Evolutionary conservation across 2,329 filamentous ascomycete genomes (phyloP).

Genomic region (Leptographium radiaticola): DNA sequence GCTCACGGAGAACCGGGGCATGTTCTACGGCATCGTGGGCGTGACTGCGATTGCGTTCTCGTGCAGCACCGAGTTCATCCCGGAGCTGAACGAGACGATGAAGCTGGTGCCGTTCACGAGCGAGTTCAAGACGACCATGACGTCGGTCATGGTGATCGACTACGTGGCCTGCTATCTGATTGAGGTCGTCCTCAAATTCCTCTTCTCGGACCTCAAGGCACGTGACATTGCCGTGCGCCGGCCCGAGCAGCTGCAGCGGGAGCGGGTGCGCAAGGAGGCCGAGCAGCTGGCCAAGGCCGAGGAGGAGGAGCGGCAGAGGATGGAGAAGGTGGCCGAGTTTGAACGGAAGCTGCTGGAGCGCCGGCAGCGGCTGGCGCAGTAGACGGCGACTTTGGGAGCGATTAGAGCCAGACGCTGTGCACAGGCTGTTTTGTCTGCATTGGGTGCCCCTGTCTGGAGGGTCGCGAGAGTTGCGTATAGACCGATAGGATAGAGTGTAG

Average conservation of each 20-base stretch:
- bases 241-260: conserved; percentile 72
- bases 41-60: conserved; percentile 85
- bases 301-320: conserved; percentile 39
- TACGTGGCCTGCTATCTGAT: conserved; percentile 78
- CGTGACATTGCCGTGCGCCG: conserved; percentile 85
- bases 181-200: conserved; percentile 69
- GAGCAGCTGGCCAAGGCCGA: conserved; percentile 36
- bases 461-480: neutral
- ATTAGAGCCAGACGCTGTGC: too few species aligned
- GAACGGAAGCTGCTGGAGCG: conserved; percentile 25
- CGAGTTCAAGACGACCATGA: conserved; percentile 84
- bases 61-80: conserved; percentile 88
- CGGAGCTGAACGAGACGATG: conserved; percentile 88
- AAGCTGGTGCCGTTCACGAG: conserved; percentile 79
- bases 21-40: conserved; percentile 93
- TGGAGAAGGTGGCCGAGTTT: conserved; percentile 44
- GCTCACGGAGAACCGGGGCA: conserved; percentile 88
- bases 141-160: conserved; percentile 72
- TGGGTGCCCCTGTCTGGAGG: neutral
- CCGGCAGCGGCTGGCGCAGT: neutral
- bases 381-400: too few species aligned
- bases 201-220: conserved; percentile 84
- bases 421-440: too few species aligned
- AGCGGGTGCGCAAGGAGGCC: conserved; percentile 53
- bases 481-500: neutral